phyloP scores from a whole-genome alignment of 176 grass and related monocot genomes.

The Themeda triandra region DNA sequence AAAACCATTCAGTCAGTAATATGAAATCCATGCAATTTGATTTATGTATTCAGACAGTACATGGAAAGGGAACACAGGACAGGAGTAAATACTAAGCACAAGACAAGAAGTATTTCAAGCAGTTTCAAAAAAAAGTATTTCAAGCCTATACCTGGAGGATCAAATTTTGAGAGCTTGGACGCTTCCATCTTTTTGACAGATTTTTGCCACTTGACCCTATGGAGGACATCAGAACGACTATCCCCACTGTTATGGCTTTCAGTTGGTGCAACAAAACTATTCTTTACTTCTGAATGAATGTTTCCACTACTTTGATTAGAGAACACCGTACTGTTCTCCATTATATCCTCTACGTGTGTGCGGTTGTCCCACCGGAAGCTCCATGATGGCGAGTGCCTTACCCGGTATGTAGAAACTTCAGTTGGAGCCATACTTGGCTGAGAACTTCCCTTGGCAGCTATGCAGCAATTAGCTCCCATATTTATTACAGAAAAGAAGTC shows the following conservation, averaged over 20 bases:
- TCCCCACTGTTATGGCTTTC: conserved; percentile 31
- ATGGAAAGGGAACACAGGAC: neutral
- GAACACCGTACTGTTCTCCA: conserved; percentile 44
- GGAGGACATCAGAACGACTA: conserved; percentile 42
- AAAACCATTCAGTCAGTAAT: neutral
- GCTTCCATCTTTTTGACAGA: conserved; percentile 39
- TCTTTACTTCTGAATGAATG: conserved; percentile 52
- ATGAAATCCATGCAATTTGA: conserved; percentile 7
- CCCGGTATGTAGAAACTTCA: conserved; percentile 62
- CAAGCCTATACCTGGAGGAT: conserved; percentile 35
- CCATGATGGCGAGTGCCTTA: conserved; percentile 79
- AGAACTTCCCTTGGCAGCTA: conserved; percentile 61
- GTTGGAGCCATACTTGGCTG: conserved; percentile 37
- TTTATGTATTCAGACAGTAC: neutral
- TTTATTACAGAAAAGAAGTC: conserved; percentile 20
- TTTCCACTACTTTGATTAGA: conserved; percentile 52
- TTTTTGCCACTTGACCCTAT: conserved; percentile 47
- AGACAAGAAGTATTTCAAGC: neutral
- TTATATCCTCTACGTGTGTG: conserved; percentile 80
- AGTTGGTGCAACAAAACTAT: conserved; percentile 36
- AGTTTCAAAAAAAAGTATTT: neutral
- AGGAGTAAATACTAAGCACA: neutral
- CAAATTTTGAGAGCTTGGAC: conserved; percentile 30
- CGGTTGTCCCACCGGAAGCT: conserved; percentile 91
- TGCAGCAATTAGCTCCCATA: conserved; percentile 90